Evolutionary conservation across 495 filamentous ascomycete species (phyloP).

Genomic region (Halenospora varia): DNA sequence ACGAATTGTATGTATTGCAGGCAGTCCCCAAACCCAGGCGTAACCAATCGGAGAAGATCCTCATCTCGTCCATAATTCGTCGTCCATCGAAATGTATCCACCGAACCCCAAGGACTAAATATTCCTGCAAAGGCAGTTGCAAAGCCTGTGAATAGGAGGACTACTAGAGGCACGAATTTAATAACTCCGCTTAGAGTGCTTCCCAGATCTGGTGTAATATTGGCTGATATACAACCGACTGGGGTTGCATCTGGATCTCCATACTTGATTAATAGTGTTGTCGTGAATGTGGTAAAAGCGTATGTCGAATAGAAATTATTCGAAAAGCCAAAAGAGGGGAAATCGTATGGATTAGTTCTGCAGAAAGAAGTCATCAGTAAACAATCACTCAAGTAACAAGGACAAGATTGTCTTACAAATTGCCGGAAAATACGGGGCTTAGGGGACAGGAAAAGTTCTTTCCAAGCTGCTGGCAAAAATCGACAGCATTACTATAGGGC

Average conservation of each 20-base stretch:
- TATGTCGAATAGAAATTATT: slow-evolving; percentile 79
- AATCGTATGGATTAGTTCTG: slow-evolving; percentile 46
- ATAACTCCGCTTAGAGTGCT: slow-evolving; percentile 57
- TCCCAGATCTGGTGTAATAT: slow-evolving; percentile 78
- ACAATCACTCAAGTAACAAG: not conserved
- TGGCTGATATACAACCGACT: slow-evolving; percentile 75
- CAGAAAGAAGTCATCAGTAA: not conserved
- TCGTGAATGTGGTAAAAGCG: slow-evolving; percentile 73
- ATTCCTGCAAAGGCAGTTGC: slow-evolving; percentile 80
- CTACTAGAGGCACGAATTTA: slow-evolving; percentile 72
- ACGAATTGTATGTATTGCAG: slow-evolving; percentile 96
- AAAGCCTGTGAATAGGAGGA: slow-evolving; percentile 74
- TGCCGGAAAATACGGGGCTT: slow-evolving; percentile 56
- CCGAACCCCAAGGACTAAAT: slow-evolving; percentile 90
- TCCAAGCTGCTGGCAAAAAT: slow-evolving; percentile 62
- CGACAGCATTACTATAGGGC: slow-evolving; percentile 47
- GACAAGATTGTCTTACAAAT: slow-evolving; percentile 15
- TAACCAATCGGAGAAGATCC: slow-evolving; percentile 87
- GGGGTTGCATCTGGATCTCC: slow-evolving; percentile 58
- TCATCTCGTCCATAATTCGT: slow-evolving; percentile 95
- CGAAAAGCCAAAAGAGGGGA: slow-evolving; percentile 69
- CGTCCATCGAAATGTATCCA: slow-evolving; percentile 86
- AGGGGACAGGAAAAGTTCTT: slow-evolving; percentile 72
- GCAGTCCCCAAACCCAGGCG: slow-evolving; percentile 94
- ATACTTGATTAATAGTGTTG: slow-evolving; percentile 66